phyloP scores from a whole-genome alignment of 768 basidiomycete species.

The Pleurotus pulmonarius region DNA sequence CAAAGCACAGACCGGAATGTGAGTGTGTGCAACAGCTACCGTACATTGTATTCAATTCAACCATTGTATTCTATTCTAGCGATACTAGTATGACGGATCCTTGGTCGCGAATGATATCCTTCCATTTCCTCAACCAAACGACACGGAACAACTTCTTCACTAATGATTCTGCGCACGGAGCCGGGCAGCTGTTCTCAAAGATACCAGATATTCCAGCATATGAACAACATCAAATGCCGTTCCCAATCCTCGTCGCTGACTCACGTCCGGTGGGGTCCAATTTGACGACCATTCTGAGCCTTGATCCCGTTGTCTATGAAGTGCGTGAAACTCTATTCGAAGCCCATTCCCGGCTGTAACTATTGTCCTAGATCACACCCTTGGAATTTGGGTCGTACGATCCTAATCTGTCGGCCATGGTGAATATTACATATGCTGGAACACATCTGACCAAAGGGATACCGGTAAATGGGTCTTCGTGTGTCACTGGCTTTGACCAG shows the following conservation, averaged over 20 bases:
- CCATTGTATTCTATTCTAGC: conserved; percentile 25
- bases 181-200: conserved; percentile 67
- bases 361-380: conserved; percentile 44
- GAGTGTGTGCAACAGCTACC: conserved; percentile 16
- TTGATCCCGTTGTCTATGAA: conserved; percentile 54
- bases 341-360: neutral
- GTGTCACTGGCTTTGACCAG: conserved; percentile 75
- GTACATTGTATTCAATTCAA: no score
- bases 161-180: conserved; percentile 58
- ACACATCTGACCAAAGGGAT: conserved; percentile 58
- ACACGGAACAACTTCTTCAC: conserved; percentile 55
- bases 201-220: conserved; percentile 50
- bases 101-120: conserved; percentile 62
- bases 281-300: conserved; percentile 31
- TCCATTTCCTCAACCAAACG: conserved; percentile 73
- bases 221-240: conserved; percentile 47
- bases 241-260: conserved; percentile 63
- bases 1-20: conserved; percentile 54
- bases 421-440: conserved; percentile 60
- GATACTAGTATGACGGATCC: conserved; percentile 64
- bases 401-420: conserved; percentile 66
- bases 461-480: conserved; percentile 51
- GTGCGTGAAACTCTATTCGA: conserved; percentile 25
- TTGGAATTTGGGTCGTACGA: conserved; percentile 74
- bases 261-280: conserved; percentile 46